A percentile compares a stretch with the other conserved stretches of the same genome.
These are phyloP conservation scores for Xylariaceae sp. DNA, from an alignment of 2,329 filamentous ascomycete genomes.

Conservation along the genomic window DNA sequence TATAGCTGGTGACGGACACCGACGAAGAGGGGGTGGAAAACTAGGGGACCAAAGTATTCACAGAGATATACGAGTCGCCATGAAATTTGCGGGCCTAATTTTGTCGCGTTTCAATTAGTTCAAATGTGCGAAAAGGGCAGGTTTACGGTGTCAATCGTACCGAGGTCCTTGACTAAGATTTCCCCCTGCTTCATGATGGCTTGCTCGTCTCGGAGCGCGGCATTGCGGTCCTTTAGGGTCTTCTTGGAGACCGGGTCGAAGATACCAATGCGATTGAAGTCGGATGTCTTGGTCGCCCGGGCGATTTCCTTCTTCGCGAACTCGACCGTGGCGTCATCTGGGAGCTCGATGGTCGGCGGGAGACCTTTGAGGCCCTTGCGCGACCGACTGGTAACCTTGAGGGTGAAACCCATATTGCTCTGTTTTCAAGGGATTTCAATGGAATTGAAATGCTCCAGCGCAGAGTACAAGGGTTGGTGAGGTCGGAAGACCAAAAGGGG, in stretches of 20 bases:
- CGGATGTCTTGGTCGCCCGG: conserved; percentile 43
- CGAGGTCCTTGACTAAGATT: conserved; percentile 88
- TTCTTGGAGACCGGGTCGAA: conserved; percentile 56
- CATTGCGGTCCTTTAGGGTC: conserved; percentile 57
- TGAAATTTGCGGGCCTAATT: conserved; percentile 72
- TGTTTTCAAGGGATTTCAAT: not conserved
- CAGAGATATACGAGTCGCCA: conserved; percentile 94
- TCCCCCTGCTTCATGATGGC: conserved; percentile 46
- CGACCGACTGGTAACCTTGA: conserved; percentile 29
- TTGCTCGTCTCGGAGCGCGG: conserved; percentile 44
- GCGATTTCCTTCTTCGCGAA: conserved; percentile 54
- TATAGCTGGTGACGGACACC: conserved; percentile 70
- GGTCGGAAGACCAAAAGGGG: not conserved
- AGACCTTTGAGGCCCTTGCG: conserved; percentile 43
- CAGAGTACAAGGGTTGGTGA: not conserved
- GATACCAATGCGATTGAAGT: conserved; percentile 58
- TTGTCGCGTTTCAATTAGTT: conserved; percentile 7
- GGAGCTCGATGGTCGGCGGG: conserved; percentile 46
- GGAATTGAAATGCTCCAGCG: not conserved
- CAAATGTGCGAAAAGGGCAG: not conserved
- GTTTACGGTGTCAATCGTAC: conserved; percentile 42
- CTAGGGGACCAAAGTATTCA: conserved; percentile 87
- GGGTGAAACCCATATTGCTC: conserved; percentile 24
- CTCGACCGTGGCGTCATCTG: conserved; percentile 50
- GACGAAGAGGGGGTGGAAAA: conserved; percentile 74